phyloP scores from a whole-genome alignment of 78 protist genomes.

The Dictyostelium brefeldianum region DNA sequence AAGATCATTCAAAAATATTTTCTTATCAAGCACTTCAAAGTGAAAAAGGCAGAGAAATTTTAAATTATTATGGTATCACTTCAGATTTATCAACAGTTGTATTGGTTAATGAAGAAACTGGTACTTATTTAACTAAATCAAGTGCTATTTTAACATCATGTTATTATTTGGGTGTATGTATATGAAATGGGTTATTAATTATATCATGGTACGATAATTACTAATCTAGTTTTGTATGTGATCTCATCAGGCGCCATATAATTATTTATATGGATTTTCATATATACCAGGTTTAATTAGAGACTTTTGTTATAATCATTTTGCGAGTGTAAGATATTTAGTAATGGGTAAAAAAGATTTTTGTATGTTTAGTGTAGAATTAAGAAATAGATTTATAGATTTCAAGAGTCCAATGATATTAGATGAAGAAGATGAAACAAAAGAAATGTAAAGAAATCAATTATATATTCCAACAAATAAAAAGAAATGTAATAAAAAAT shows the following conservation, averaged over 20 bases:
- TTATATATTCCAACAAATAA: not conserved
- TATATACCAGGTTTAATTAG: constrained; percentile 68
- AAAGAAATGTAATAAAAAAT: not conserved
- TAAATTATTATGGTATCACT: constrained; percentile 49
- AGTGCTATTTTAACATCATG: constrained; percentile 59
- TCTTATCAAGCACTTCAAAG: constrained; percentile 57
- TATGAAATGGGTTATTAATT: too few relatives aligned
- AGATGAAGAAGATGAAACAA: not conserved
- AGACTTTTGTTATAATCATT: constrained; percentile 61
- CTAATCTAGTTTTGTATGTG: too few relatives aligned
- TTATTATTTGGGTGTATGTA: constrained; percentile 43
- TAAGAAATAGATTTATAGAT: constrained; percentile 66
- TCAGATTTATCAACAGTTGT: constrained; percentile 76
- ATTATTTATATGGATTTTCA: constrained; percentile 12
- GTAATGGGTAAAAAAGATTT: constrained; percentile 74
- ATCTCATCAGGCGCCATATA: constrained; percentile 30
- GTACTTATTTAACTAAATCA: constrained; percentile 34
- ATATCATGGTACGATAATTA: too few relatives aligned
- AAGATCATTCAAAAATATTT: not conserved
- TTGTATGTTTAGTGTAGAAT: constrained; percentile 34
- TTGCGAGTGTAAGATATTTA: constrained; percentile 54
- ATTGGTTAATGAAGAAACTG: constrained; percentile 60
- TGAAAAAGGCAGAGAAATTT: constrained; percentile 56
- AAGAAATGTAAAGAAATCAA: not conserved
- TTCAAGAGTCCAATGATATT: constrained; percentile 54